These are phyloP conservation scores for Thraustotheca clavata DNA, from an alignment of 352 stramenopile genomes.

Conservation along the genomic window DNA sequence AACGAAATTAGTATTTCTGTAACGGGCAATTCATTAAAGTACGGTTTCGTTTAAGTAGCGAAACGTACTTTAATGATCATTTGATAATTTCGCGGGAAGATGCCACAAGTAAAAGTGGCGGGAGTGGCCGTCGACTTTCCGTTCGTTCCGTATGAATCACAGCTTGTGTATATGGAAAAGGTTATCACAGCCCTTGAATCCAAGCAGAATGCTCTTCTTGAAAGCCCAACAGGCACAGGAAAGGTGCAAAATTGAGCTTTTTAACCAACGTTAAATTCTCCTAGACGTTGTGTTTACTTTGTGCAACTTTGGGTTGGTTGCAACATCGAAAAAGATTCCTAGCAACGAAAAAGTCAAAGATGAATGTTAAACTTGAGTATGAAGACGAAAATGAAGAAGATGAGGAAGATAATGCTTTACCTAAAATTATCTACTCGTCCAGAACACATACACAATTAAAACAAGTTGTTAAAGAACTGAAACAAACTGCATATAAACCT, in stretches of 20 bases:
- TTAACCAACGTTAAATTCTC: neutral
- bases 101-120: constrained; percentile 80
- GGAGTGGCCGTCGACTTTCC: constrained; percentile 92
- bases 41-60: no score
- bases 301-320: constrained; percentile 90
- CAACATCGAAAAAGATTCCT: constrained; percentile 60
- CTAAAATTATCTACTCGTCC: constrained; percentile 97
- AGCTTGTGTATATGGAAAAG: constrained; percentile 96
- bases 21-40: no score
- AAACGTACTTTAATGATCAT: no score
- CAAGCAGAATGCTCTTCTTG: constrained; percentile 94
- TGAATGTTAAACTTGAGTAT: constrained; percentile 30
- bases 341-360: neutral
- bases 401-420: constrained; percentile 30
- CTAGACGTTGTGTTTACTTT: constrained; percentile 95
- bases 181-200: constrained; percentile 87
- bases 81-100: constrained; percentile 5
- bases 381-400: constrained; percentile 33
- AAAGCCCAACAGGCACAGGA: constrained; percentile 96
- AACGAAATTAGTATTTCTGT: no score
- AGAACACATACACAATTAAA: constrained; percentile 97
- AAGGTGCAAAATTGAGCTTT: constrained; percentile 55
- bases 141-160: constrained; percentile 93
- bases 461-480: constrained; percentile 95
- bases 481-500: constrained; percentile 91